Percentiles rank a stretch among this genome's conserved stretches.
Conservation (phyloP, 768 basidiomycete species). For the Amanita inopinata region DNA sequence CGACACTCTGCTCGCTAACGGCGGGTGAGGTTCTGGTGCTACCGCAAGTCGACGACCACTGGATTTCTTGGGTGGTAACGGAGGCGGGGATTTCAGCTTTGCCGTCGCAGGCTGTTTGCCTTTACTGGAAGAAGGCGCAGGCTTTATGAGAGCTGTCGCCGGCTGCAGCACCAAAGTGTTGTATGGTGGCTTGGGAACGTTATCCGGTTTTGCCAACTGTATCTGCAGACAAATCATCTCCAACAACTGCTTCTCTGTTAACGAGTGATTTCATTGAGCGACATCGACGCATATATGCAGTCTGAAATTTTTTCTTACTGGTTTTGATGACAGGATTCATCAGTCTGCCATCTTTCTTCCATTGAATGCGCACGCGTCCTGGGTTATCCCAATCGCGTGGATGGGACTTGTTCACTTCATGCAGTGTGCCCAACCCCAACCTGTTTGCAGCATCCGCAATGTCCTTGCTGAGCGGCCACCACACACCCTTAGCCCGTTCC, state of each 20-base stretch:
- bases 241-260: constrained; percentile 67
- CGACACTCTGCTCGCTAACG: constrained; percentile 65
- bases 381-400: constrained; percentile 99
- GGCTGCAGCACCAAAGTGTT: constrained; percentile 16
- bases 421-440: constrained; percentile 71
- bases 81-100: constrained; percentile 34
- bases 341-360: constrained; percentile 71
- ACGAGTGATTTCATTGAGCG: neutral
- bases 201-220: constrained; percentile 64
- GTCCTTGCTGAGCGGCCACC: constrained; percentile 94
- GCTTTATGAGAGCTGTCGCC: constrained; percentile 15
- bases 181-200: constrained; percentile 56
- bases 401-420: constrained; percentile 86
- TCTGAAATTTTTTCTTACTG: constrained; percentile 38
- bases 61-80: constrained; percentile 20
- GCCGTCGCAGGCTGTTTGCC: constrained; percentile 41
- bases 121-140: constrained; percentile 28
- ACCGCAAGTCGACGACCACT: constrained; percentile 46
- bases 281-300: neutral
- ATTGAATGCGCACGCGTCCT: constrained; percentile 86
- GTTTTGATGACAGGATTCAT: constrained; percentile 64
- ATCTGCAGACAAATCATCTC: constrained; percentile 68
- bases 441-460: constrained; percentile 77
- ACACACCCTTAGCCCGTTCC: constrained; percentile 65
- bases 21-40: constrained; percentile 70